Base-by-base conservation (phyloP, 2,329 filamentous ascomycete genomes). In the Trichothecium roseum region DNA sequence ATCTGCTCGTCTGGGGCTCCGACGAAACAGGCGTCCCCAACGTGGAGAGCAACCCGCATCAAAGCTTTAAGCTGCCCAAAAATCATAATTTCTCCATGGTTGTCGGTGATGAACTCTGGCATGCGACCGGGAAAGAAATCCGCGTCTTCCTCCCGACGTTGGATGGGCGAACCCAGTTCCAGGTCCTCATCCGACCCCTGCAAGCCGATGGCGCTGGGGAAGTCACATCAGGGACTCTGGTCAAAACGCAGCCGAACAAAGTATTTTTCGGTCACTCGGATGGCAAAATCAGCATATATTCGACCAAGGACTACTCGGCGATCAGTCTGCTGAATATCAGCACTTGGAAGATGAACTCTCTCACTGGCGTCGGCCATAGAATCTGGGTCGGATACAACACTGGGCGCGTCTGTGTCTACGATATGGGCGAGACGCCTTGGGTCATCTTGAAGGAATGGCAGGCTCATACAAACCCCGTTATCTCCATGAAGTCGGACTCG, bases 381-480 rank as follows among this genome's bases (percentile, higher is more conserved):
- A 67, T 98, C 1, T 98, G 91, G 91, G 86, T 87, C 18, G 89
- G 81, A 3, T 96, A 88, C 62, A 95, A 89, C 55, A 95, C 84
- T 0, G 91, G 91, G 13, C 94, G 82, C 70, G 78, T 94, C 22
- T 91, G 86, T 49, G 83, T 96, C 7, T 98, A 95, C 57, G 88
- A 98, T 55, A 82, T 85, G 9, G 73, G 66, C 8, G 72, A 75
- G 20, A 77, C 73, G n/a, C 89, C 89, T 0, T 98, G 91, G 91
- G 71, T 72, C 15, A 77, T 94, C 18, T 80, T 84, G 60, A 98
- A 98, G 56, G 89, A 96, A 51, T 98, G 91, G 89, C 78, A 81
- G 44, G 89, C 86, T 3, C 91, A 96, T 52, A 79, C 85, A 6
- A 82, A 82, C 43, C 84, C 88, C 0, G 80, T 94, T 7, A 72